Base-by-base conservation (phyloP, 208 protist genomes). In the Chromosphaera perkinsii region DNA sequence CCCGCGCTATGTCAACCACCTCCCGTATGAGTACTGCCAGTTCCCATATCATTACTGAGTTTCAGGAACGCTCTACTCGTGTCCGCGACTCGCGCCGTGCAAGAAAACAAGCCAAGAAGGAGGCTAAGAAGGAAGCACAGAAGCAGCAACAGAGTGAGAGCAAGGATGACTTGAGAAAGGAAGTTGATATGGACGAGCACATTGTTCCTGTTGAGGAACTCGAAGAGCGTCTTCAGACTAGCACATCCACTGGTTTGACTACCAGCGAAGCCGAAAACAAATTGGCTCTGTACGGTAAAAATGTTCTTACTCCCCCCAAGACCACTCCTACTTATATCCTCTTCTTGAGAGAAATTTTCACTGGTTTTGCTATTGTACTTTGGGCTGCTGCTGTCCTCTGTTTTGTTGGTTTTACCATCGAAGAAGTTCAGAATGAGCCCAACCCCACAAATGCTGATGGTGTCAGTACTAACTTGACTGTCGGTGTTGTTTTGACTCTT, bases 251-350 rank as follows among this genome's bases (percentile, higher is more conserved):
- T 1, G 79, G 79, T 54, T 56, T 84, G 24, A 72, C 7, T 32
- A 32, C 10, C 3, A 29, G 43, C 1, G 48, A 45, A 31, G 76
- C 74, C n/a, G 29, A 45, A 26, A 12, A 79, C 10, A 33, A 48
- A 20, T 57, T 86, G 1, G 9, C 35, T 3, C 1, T 35, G 5
- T 54, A 88, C 47, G 86, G 86, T 1, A 3, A 2, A 0, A 90
- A 90, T 63, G 9, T 2, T 0, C 52, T 90, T 2, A 86, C 79
- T 31, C 85, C 86, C 42, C 72, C 79, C n/a, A 75, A 87, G 29
- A 14, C 66, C n/a, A 68, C 42, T 9, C 73, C 84, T 20, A 48
- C 70, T 42, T 79, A 69, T 67, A 12, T 85, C 2, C 85, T 87
- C 37, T 85, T 89, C 32, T 22, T 85, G 5, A 39, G 64, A 29